Evolutionary conservation across 768 basidiomycete genomes (phyloP).

Genomic region (Leccinellum luteum): DNA sequence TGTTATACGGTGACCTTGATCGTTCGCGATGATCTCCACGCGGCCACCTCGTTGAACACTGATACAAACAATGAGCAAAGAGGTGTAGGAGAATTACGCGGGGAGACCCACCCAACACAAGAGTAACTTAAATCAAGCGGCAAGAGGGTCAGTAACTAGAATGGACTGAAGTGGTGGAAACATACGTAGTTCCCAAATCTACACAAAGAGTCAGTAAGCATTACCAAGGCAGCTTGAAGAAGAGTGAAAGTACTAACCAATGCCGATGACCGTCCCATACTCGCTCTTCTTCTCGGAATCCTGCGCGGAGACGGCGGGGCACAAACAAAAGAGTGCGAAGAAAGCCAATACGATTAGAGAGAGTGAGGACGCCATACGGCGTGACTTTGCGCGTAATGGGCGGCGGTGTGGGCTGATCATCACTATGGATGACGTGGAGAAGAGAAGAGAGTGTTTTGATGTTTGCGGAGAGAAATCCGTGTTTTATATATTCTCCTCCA

Average conservation of each 20-base stretch:
- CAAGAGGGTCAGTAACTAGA: slow-evolving; percentile 18
- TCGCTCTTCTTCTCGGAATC: slow-evolving; percentile 54
- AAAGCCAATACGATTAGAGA: slow-evolving; percentile 60
- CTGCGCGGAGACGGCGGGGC: slow-evolving; percentile 64
- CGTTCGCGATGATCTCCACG: slow-evolving; percentile 88
- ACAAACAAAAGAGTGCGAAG: slow-evolving; percentile 70
- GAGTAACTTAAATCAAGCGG: slow-evolving; percentile 62
- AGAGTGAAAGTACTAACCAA: slow-evolving; percentile 50
- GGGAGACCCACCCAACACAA: slow-evolving; percentile 79
- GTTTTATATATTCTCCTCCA: slow-evolving; percentile 22
- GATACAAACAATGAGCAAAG: slow-evolving; percentile 1
- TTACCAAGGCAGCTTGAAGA: fast-evolving
- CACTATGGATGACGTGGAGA: slow-evolving; percentile 18
- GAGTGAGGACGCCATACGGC: slow-evolving; percentile 54
- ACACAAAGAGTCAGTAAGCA: slow-evolving; percentile 14
- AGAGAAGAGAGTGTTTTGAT: slow-evolving; percentile 4
- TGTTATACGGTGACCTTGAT: slow-evolving; percentile 87
- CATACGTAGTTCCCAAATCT: slow-evolving; percentile 92
- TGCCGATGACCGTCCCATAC: slow-evolving; percentile 93
- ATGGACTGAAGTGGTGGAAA: neutral
- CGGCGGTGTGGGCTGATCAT: slow-evolving; percentile 32
- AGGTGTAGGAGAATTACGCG: neutral
- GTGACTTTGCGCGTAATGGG: slow-evolving; percentile 58
- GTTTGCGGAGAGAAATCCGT: slow-evolving; percentile 1
- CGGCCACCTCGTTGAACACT: slow-evolving; percentile 84